These are phyloP conservation scores for Malus asiatica DNA, from an alignment of 306 rosid species.

Conservation along the genomic window DNA sequence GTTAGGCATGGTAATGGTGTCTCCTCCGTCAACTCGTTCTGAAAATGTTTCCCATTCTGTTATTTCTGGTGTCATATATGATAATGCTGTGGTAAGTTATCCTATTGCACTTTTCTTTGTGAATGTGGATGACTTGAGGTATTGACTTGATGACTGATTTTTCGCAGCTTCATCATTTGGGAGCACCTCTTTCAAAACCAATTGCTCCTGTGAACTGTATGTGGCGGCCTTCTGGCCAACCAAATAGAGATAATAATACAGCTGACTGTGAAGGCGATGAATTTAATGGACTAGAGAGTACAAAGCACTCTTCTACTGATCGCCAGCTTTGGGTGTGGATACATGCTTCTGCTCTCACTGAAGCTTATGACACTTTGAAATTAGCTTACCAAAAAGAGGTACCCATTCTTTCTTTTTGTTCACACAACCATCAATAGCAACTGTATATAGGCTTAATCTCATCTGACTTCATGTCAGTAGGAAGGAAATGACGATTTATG, in stretches of 20 bases:
- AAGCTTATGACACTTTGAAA: slow-evolving; percentile 60
- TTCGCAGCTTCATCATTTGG: slow-evolving; percentile 60
- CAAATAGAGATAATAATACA: slow-evolving; percentile 13
- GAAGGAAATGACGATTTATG: not conserved
- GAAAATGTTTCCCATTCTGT: slow-evolving; percentile 28
- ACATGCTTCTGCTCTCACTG: slow-evolving; percentile 59
- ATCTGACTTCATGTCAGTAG: not conserved
- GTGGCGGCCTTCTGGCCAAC: slow-evolving; percentile 53
- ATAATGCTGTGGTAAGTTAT: slow-evolving; percentile 60
- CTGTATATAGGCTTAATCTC: not conserved
- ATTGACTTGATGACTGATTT: not conserved
- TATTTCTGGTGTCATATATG: slow-evolving; percentile 47
- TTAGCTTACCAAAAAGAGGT: slow-evolving; percentile 72
- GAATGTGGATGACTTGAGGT: slow-evolving; percentile 1
- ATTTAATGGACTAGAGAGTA: slow-evolving; percentile 12
- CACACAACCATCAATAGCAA: not conserved
- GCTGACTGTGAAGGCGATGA: slow-evolving; percentile 5
- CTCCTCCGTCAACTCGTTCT: slow-evolving; percentile 28
- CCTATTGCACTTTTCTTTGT: not conserved
- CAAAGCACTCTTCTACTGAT: slow-evolving; percentile 19
- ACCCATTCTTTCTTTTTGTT: slow-evolving; percentile 8
- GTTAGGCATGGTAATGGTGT: slow-evolving; percentile 52
- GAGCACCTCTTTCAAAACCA: slow-evolving; percentile 43
- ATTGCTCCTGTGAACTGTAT: slow-evolving; percentile 73
- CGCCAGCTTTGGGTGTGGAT: slow-evolving; percentile 88